Evolutionary conservation across 345 rosid species (phyloP), one percentile per base, ranked within the genome.

Genomic region (Pseudoturritis turrita): DNA sequence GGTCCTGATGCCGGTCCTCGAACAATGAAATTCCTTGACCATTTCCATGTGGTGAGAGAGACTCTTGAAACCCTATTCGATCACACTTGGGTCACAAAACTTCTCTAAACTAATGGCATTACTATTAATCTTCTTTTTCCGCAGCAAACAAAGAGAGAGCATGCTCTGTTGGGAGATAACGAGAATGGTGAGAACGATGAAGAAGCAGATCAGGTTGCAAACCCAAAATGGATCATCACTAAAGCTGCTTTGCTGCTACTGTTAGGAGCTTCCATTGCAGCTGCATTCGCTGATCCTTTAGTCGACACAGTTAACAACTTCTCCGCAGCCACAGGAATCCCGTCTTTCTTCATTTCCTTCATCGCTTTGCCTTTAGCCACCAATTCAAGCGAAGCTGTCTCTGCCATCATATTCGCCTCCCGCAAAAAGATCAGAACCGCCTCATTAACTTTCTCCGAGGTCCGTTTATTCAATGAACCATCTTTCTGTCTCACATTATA

Each of bases 391-490:
- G 98, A 95, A 88, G 85, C 98, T 0, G 97, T 92, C 23, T 89
- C 99, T 22, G 94, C 98, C 43, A 92, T 95, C 64, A 89, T 88
- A 53, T 89, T 92, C 26, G 84, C 99, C n/a, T 83, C 81, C 53
- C 94, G 96, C 17, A 95, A 91, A 72, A 86, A 83, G 82, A 70
- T 72, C 52, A 92, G 85, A 75, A 89, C 98, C 1, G 78, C 99
- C 54, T 95, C 99, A 0, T 76, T 91, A 54, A 88, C 99, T 60
- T 89, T 88, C 78, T 95, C 97, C 3, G 99, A 89, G 99, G 99
- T 91, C 28, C 0, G 37, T 64, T 33, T 21, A 19, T 41, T n/a
- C 55, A 6, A 63, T 14, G 21, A 57, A 51, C 52, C 65, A 63
- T 28, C 23, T 62, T 62, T 64, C 26, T 45, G 6, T 69, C 70